Conservation (phyloP, 2,329 filamentous ascomycete species). For the Lojkania enalia region DNA sequence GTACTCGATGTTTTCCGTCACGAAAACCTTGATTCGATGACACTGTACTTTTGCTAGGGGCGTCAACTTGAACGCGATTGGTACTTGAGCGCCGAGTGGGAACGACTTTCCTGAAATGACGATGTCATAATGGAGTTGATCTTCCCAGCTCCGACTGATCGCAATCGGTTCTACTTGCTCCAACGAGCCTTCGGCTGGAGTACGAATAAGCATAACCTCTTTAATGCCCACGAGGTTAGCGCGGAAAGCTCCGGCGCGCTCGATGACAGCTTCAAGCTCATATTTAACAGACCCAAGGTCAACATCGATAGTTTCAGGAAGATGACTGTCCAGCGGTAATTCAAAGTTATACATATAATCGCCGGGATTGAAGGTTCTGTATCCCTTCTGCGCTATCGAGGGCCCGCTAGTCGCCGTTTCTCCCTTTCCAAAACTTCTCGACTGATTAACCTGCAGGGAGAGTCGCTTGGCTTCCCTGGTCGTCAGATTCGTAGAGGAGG, state of each 20-base stretch:
- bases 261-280: constrained; percentile 81
- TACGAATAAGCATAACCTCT: constrained; percentile 80
- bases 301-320: constrained; percentile 82
- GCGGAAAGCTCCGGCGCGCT: constrained; percentile 86
- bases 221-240: constrained; percentile 81
- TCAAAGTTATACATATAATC: constrained; percentile 80
- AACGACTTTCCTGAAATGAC: constrained; percentile 96
- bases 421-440: constrained; percentile 81
- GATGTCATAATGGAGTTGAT: constrained; percentile 93
- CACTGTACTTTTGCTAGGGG: constrained; percentile 91
- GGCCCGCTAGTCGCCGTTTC: constrained; percentile 62
- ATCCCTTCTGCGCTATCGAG: constrained; percentile 73
- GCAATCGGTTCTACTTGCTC: constrained; percentile 93
- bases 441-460: constrained; percentile 78
- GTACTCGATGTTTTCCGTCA: constrained; percentile 90
- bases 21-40: constrained; percentile 87
- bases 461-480: constrained; percentile 65
- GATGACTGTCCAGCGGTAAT: constrained; percentile 75
- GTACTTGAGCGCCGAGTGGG: constrained; percentile 82
- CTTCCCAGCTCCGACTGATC: constrained; percentile 91
- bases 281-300: constrained; percentile 87
- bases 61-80: constrained; percentile 91
- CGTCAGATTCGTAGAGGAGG: constrained; percentile 49
- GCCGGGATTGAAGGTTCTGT: constrained; percentile 80
- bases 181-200: constrained; percentile 83